These are phyloP conservation scores for Eustoma russellianum DNA, from an alignment of 257 asterid genomes.

Conservation along the genomic window DNA sequence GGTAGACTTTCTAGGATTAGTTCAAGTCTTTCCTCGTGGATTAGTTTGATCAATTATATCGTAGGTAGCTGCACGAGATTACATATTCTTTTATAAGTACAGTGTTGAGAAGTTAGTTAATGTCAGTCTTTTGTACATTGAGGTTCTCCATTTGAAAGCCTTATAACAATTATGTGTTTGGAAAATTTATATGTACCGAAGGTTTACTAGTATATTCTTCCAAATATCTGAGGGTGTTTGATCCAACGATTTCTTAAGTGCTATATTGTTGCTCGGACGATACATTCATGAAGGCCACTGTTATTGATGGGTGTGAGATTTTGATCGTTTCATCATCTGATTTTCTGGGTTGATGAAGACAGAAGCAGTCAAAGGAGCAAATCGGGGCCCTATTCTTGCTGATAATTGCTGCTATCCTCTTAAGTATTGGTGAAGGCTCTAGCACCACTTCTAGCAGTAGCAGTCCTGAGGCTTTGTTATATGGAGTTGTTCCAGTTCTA, in stretches of 20 bases:
- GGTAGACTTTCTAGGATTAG: too few relatives aligned
- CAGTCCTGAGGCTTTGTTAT: constrained; percentile 65
- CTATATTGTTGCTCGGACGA: not conserved
- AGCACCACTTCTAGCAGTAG: constrained; percentile 51
- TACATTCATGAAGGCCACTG: not conserved
- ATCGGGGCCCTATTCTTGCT: constrained; percentile 88
- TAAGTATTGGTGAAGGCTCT: constrained; percentile 92
- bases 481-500: constrained; percentile 78
- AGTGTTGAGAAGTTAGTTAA: too few relatives aligned
- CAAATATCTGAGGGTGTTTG: not conserved
- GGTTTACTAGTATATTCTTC: too few relatives aligned
- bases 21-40: too few relatives aligned
- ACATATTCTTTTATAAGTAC: too few relatives aligned
- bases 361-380: constrained; percentile 82
- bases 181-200: too few relatives aligned
- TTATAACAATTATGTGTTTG: too few relatives aligned
- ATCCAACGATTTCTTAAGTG: not conserved
- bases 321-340: not conserved
- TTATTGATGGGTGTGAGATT: not conserved
- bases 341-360: constrained; percentile 37
- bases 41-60: too few relatives aligned
- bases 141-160: too few relatives aligned
- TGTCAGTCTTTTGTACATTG: too few relatives aligned
- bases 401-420: constrained; percentile 80
- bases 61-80: too few relatives aligned